Evolutionary conservation across 1,139 yeast genomes (phyloP).

Genomic region (Pneumocystis murina): DNA sequence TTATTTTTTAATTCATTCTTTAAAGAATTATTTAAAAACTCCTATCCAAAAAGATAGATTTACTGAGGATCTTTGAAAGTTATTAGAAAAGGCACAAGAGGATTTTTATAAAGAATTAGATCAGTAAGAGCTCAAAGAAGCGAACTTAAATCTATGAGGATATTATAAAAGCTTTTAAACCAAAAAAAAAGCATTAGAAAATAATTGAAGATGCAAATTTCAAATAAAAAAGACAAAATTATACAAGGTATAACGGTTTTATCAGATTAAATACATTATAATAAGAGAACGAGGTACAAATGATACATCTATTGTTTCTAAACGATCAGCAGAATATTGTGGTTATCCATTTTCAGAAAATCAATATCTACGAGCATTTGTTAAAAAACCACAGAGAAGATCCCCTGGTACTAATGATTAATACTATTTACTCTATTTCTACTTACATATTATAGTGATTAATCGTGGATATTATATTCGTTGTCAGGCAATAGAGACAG

Average conservation of each 20-base stretch:
- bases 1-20: no score
- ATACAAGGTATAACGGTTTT: neutral
- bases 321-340: constrained; percentile 59
- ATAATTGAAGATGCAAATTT: neutral
- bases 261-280: neutral
- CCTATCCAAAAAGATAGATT: no score
- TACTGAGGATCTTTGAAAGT: no score
- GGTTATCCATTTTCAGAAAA: constrained; percentile 34
- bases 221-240: neutral
- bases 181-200: neutral
- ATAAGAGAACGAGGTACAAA: constrained; percentile 49
- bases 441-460: constrained; percentile 64
- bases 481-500: constrained; percentile 50
- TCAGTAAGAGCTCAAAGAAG: neutral
- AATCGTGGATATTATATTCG: constrained; percentile 77
- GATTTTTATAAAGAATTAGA: no score
- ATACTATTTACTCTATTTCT: constrained; percentile 48
- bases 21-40: no score
- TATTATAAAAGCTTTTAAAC: neutral
- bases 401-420: constrained; percentile 36
- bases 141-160: no score
- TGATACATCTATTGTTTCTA: constrained; percentile 69
- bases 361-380: constrained; percentile 20
- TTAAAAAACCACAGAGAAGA: constrained; percentile 21
- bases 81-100: neutral